Evolutionary conservation across 2,329 filamentous ascomycete genomes (phyloP).

Genomic region (Ophiostoma sp.): DNA sequence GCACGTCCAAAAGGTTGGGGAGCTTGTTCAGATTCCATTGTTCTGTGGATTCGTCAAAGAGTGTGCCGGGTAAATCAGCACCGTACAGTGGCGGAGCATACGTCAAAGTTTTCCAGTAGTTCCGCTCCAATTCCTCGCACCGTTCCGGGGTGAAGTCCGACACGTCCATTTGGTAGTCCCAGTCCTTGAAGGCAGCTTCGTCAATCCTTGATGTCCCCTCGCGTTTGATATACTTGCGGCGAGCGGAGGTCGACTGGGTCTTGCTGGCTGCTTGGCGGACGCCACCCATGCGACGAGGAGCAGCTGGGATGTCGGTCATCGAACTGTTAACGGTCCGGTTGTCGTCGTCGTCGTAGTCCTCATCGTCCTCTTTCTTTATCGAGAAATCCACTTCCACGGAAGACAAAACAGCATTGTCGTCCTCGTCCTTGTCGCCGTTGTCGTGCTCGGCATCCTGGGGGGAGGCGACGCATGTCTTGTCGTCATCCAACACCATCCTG

Average conservation of each 20-base stretch:
- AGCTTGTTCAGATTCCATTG: slow-evolving; percentile 94
- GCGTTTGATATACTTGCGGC: slow-evolving; percentile 77
- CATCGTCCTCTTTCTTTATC: slow-evolving; percentile 36
- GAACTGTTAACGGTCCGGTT: slow-evolving; percentile 22
- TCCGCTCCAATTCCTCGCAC: slow-evolving; percentile 88
- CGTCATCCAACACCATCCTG: slow-evolving; percentile 29
- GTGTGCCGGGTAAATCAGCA: slow-evolving; percentile 89
- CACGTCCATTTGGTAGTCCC: slow-evolving; percentile 82
- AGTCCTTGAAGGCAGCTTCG: slow-evolving; percentile 83
- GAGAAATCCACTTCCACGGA: slow-evolving; percentile 48
- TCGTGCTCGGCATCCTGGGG: slow-evolving; percentile 18
- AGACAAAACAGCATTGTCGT: slow-evolving; percentile 36
- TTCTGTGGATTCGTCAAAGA: slow-evolving; percentile 81
- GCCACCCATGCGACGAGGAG: slow-evolving; percentile 46
- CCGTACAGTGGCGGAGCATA: slow-evolving; percentile 94
- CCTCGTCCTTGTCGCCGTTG: slow-evolving; percentile 34
- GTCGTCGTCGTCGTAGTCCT: slow-evolving; percentile 43
- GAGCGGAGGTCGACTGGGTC: slow-evolving; percentile 73
- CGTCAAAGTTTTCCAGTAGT: slow-evolving; percentile 95
- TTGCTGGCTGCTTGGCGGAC: slow-evolving; percentile 48
- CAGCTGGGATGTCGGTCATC: slow-evolving; percentile 29
- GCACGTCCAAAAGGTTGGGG: slow-evolving; percentile 84
- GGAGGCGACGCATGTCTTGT: slow-evolving; percentile 25
- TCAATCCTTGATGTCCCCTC: slow-evolving; percentile 77
- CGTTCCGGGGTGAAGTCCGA: slow-evolving; percentile 86